Evolutionary conservation across 2,329 filamentous ascomycete species (phyloP), one percentile per base, ranked within the genome.

Genomic region (Diaporthe australafricana): DNA sequence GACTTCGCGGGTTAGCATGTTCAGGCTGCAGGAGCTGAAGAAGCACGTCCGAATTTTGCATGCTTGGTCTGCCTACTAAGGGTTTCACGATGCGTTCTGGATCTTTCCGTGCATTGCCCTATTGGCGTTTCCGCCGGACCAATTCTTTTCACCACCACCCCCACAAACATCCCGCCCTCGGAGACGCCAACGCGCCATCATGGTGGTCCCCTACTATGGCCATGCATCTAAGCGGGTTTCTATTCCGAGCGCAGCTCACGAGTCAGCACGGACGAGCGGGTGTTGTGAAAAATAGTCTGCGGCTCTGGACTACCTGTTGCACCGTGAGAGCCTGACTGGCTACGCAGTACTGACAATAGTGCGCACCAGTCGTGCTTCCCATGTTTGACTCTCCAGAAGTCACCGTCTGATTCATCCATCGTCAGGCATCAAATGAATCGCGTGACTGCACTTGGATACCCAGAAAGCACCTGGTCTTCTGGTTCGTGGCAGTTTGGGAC

Each of bases 41-140:
- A 27, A 38, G 60, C 45, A 38, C 60, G 60, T 25, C n/a, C 45
- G 22, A 50, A 38, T 30, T 50, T 30, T 65, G 45, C 60, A 65
- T 50, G 27, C 42, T 50, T 38, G 60, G 60, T 65, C 42, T 38
- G 42, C 45, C 38, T 50, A 65, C 60, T 65, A 50, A 42, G 60
- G 30, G 45, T 38, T 65, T 65, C 60, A 38, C 60, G 60, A 65
- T 50, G 45, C 45, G 60, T 65, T 65, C 60, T 65, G 60, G 60
- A 65, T 50, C 60, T 27, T 65, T 65, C 60, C 60, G 60, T 50
- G 60, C 60, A 65, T 65, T 25, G 45, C 16, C 50, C 60, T 65
- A 65, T 50, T 65, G 45, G 27, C 45, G 11, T 38, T 50, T n/a
- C 48, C 32, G 17, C 27, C 17, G 60, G 9, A 48, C 45, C 30